These are phyloP conservation scores for Termitomyces sp. DNA, from an alignment of 768 basidiomycete species.

Conservation along the genomic window DNA sequence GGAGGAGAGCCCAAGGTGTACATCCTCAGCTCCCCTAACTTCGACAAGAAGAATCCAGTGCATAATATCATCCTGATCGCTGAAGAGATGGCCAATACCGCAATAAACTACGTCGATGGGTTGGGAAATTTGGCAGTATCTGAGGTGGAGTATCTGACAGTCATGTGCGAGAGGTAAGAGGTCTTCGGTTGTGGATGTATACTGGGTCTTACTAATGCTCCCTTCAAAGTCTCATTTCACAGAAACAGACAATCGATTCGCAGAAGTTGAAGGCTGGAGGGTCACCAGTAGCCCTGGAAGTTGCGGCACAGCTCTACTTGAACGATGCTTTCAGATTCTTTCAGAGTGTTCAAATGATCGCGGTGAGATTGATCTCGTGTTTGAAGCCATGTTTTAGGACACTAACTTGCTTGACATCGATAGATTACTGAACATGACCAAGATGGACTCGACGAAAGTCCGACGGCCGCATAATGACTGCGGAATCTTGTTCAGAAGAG, in stretches of 20 bases:
- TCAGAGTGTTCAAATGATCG: not conserved
- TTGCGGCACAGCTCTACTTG: conserved; percentile 1
- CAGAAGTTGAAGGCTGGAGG: not conserved
- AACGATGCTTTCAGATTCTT: not conserved
- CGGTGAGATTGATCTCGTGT: not conserved
- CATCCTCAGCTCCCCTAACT: not conserved
- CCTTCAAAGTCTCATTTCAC: not conserved
- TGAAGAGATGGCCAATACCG: conserved; percentile 1
- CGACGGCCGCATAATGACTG: not conserved
- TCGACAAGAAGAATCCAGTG: not conserved
- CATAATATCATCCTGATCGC: not conserved
- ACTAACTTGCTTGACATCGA: not conserved
- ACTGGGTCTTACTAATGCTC: not conserved
- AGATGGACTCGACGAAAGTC: not conserved
- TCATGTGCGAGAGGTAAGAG: conserved; percentile 1
- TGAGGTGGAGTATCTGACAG: not conserved
- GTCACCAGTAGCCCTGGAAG: not conserved
- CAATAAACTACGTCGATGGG: not conserved
- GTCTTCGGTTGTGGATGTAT: not conserved
- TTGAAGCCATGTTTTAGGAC: not conserved
- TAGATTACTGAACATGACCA: not conserved
- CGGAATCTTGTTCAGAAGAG: not conserved
- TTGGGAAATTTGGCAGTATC: not conserved
- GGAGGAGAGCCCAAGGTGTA: not conserved
- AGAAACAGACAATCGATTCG: not conserved